Evolutionary conservation across 208 protist species (phyloP), one percentile per base, ranked within the genome.

Genomic region (Endotrypanum monterogeii): DNA sequence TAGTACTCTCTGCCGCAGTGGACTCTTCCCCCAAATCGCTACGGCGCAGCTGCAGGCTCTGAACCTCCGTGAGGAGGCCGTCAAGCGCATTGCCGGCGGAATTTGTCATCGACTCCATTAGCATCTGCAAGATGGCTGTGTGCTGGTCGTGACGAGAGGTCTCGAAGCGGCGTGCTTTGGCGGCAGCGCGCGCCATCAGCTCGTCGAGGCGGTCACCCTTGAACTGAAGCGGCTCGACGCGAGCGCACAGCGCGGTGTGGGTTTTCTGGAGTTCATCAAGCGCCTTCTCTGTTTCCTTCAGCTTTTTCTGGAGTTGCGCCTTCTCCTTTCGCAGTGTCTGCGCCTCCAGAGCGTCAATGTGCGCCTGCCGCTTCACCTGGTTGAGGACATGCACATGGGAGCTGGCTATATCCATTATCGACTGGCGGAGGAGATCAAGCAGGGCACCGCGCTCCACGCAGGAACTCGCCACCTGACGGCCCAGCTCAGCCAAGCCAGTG

Each of bases 401-500:
- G 56, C 71, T 72, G 14, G 78, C 76, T 52, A 95, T 71, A 85
- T 97, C 93, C 14, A 86, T 82, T 11, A 89, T 62, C 46, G 80
- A 88, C 68, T 94, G 87, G 55, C 91, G 91, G 12, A 97, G 78
- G 3, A 80, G 56, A 72, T 97, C 91, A 6, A 97, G 84, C 35
- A 97, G 67, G 2, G 90, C 93, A 35, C 90, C 93, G 44, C 91
- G 89, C 82, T 97, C 91, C 16, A 84, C 82, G 67, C 93, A 97
- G 41, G 79, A 56, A 55, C 82, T 67, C 35, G 82, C 48, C 0
- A 90, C 60, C 73, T 97, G 93, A 16, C 91, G 88, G 52, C 92
- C 89, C 51, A 97, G 35, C 77, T 97, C 93, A 30, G 84, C 77
- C 12, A 97, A 76, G 23, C 91, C 93, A n/a, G 80, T 74, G 83